Conservation (phyloP, 148 eudicot species). For the Beta vulgaris region DNA sequence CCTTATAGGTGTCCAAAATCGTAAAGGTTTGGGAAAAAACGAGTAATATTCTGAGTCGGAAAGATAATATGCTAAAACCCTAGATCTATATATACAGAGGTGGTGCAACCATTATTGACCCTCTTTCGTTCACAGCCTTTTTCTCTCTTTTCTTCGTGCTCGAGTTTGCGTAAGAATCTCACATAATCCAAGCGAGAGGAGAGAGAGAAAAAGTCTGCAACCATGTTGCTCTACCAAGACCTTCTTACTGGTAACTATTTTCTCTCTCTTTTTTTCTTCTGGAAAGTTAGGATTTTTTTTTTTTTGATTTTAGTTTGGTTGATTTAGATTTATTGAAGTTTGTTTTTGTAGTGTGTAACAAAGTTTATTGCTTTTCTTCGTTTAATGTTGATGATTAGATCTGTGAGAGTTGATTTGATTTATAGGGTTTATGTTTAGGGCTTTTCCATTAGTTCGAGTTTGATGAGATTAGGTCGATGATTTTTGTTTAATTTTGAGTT, state of each 20-base stretch:
- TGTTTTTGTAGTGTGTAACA: background rate
- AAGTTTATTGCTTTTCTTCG: background rate
- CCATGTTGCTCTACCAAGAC: slow-evolving; percentile 41
- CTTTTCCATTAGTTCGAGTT: background rate
- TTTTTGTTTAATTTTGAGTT: background rate
- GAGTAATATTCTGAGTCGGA: background rate
- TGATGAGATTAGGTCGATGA: background rate
- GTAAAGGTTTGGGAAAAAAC: background rate
- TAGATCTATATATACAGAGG: slow-evolving; percentile 9
- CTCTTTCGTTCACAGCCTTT: background rate
- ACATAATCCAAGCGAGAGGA: background rate
- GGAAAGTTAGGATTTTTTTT: background rate
- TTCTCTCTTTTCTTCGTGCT: background rate
- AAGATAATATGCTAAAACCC: slow-evolving; percentile 22
- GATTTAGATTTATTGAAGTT: background rate
- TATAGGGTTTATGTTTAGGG: background rate
- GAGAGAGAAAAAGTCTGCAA: slow-evolving; percentile 13
- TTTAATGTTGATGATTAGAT: background rate
- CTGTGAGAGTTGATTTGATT: background rate
- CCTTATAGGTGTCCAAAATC: background rate
- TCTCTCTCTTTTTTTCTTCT: background rate
- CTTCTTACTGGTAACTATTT: slow-evolving; percentile 27
- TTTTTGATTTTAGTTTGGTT: background rate
- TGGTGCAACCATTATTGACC: background rate
- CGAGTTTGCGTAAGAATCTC: slow-evolving; percentile 4